Percentiles rank a stretch among this genome's conserved stretches.
Evolutionary conservation across 2,329 filamentous ascomycete species (phyloP).

Genomic region (Lizonia empirigonia): DNA sequence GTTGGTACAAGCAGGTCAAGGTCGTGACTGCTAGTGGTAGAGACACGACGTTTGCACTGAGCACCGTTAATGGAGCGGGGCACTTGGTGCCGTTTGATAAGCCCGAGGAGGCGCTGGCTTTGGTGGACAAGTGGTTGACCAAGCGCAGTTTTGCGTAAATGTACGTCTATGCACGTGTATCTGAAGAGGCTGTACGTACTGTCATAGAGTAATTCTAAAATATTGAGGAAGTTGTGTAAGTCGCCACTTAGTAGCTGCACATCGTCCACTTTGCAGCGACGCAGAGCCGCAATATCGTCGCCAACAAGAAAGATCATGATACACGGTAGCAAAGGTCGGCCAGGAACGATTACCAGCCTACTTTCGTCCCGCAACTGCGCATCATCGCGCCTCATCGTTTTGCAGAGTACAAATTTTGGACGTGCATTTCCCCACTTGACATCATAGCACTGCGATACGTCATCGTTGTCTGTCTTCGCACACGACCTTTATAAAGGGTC

Average conservation of each 20-base stretch:
- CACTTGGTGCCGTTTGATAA: slow-evolving; percentile 51
- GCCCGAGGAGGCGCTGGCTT: slow-evolving; percentile 37
- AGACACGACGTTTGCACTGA: slow-evolving; percentile 43
- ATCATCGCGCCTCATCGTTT: slow-evolving; percentile 14
- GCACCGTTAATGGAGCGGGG: slow-evolving; percentile 49
- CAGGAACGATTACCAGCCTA: slow-evolving; percentile 14
- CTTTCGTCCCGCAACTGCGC: slow-evolving; percentile 13
- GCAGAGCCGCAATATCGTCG: slow-evolving; percentile 12
- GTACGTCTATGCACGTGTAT: slow-evolving; percentile 7
- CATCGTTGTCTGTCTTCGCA: slow-evolving; percentile 20
- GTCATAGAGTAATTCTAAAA: background rate
- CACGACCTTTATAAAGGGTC: slow-evolving; percentile 21
- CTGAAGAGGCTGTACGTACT: background rate
- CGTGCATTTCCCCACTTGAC: slow-evolving; percentile 31
- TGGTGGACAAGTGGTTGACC: slow-evolving; percentile 39
- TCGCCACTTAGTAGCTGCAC: slow-evolving; percentile 4
- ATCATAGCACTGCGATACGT: slow-evolving; percentile 29
- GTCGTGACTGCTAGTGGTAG: slow-evolving; percentile 33
- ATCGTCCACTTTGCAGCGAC: background rate
- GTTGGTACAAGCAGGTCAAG: slow-evolving; percentile 46
- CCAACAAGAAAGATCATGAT: slow-evolving; percentile 10
- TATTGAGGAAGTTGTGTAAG: slow-evolving; percentile 7
- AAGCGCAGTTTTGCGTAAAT: slow-evolving; percentile 37
- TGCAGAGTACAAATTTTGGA: slow-evolving; percentile 25
- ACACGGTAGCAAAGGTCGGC: slow-evolving; percentile 7